phyloP scores from a whole-genome alignment of 768 basidiomycete species.

The Podaxis sp. region DNA sequence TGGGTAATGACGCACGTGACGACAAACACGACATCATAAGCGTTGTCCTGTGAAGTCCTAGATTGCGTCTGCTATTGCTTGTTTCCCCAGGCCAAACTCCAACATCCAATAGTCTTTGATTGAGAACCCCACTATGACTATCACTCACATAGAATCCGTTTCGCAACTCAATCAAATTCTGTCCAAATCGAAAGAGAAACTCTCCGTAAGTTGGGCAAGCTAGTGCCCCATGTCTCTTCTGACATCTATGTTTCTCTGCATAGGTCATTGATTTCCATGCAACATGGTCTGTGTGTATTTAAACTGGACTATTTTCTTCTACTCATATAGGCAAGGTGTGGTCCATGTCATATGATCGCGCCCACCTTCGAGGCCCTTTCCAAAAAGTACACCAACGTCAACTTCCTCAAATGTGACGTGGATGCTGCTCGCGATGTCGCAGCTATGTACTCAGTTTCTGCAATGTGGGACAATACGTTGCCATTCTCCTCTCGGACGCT shows the following conservation, averaged over 20 bases:
- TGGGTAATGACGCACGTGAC: background rate
- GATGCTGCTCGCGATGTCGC: conserved; percentile 74
- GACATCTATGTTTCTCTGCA: background rate
- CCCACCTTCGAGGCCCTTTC: conserved; percentile 72
- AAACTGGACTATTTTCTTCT: background rate
- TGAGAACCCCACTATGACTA: conserved; percentile 28
- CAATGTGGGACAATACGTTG: conserved; percentile 54
- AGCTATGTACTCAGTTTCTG: conserved; percentile 56
- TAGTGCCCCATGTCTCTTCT: background rate
- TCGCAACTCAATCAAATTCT: conserved; percentile 62
- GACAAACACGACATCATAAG: background rate
- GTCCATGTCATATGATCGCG: conserved; percentile 82
- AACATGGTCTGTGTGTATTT: conserved; percentile 55
- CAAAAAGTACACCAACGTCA: conserved; percentile 65
- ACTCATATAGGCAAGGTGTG: conserved; percentile 60
- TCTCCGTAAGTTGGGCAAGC: conserved; percentile 48
- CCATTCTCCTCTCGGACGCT: background rate
- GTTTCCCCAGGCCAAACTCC: background rate
- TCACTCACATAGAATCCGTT: conserved; percentile 63
- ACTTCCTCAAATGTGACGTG: conserved; percentile 84
- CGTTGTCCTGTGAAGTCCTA: too few species aligned
- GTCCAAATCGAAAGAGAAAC: conserved; percentile 57
- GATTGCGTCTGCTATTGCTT: background rate
- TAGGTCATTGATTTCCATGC: conserved; percentile 90
- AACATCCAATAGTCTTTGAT: background rate